Percentiles rank a stretch among this genome's conserved stretches.
phyloP scores from a whole-genome alignment of 352 stramenopile species.

The Phytopythium vexans region DNA sequence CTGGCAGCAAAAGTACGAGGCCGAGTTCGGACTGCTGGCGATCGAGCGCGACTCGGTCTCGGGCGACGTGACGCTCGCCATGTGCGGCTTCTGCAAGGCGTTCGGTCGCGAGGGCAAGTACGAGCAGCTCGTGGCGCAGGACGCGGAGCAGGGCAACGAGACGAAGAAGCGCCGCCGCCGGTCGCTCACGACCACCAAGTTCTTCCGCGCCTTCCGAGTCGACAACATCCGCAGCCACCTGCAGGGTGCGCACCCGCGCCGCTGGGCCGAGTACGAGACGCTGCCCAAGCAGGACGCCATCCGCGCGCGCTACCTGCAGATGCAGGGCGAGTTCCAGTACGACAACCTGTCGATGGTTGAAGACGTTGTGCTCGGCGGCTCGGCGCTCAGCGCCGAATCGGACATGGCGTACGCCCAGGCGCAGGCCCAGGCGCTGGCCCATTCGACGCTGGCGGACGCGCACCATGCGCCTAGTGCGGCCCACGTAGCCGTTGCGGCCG shows the following conservation, averaged over 20 bases:
- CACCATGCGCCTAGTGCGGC: constrained; percentile 15
- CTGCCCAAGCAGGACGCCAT: constrained; percentile 73
- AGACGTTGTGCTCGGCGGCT: constrained; percentile 61
- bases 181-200: constrained; percentile 84
- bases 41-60: constrained; percentile 67
- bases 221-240: constrained; percentile 87
- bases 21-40: constrained; percentile 70
- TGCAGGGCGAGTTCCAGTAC: constrained; percentile 64
- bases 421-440: constrained; percentile 34
- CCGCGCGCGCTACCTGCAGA: constrained; percentile 54
- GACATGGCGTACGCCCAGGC: constrained; percentile 63
- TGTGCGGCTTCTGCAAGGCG: constrained; percentile 83
- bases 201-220: constrained; percentile 80
- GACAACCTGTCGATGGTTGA: constrained; percentile 65
- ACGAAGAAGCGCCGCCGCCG: constrained; percentile 72
- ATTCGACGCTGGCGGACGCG: constrained; percentile 25
- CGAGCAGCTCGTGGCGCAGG: constrained; percentile 60
- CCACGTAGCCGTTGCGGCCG: neutral
- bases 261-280: constrained; percentile 77
- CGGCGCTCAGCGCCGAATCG: constrained; percentile 43
- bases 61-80: constrained; percentile 71
- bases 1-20: constrained; percentile 82
- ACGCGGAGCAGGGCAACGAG: constrained; percentile 47
- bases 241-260: constrained; percentile 65
- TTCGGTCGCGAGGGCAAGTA: constrained; percentile 79